Conservation (phyloP, 805 yeast species). For the Priceomyces carsonii region DNA sequence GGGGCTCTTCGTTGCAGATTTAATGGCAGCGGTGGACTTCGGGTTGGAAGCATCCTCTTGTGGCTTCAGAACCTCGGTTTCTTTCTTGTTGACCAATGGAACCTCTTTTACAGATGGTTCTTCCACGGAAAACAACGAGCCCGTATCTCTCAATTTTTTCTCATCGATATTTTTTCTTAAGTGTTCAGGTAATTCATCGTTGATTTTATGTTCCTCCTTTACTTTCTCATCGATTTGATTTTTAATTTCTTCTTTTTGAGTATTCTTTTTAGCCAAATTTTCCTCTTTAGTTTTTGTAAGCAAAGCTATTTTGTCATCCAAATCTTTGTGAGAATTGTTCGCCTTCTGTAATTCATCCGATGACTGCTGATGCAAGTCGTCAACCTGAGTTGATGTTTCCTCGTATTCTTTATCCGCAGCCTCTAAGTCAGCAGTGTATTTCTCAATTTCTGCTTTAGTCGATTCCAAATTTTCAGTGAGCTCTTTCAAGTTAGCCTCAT, state of each 20-base stretch:
- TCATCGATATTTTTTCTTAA: conserved; percentile 40
- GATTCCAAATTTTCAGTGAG: conserved; percentile 45
- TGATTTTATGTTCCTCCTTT: conserved; percentile 50
- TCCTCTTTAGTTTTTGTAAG: conserved; percentile 41
- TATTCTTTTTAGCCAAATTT: conserved; percentile 34
- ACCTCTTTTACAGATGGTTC: conserved; percentile 17
- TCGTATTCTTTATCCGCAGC: conserved; percentile 37
- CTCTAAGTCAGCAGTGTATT: conserved; percentile 31
- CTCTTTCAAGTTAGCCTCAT: conserved; percentile 43
- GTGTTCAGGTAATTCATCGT: conserved; percentile 54
- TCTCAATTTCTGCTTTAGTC: conserved; percentile 37
- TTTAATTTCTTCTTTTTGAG: conserved; percentile 35
- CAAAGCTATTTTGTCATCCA: conserved; percentile 44
- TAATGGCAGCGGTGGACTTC: conserved; percentile 6
- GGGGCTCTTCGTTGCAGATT: conserved; percentile 5
- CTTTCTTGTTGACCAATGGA: conserved; percentile 12
- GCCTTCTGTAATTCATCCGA: conserved; percentile 25
- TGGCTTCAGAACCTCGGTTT: conserved; percentile 10
- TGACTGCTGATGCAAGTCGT: conserved; percentile 28
- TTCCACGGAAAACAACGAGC: conserved; percentile 39
- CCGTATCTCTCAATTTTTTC: conserved; percentile 35
- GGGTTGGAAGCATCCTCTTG: no score
- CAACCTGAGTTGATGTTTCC: conserved; percentile 39
- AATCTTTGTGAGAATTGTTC: conserved; percentile 29
- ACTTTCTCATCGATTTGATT: conserved; percentile 31